These are phyloP conservation scores for Fusarium sp. DNA, from an alignment of 2,329 filamentous ascomycete genomes.

Conservation along the genomic window DNA sequence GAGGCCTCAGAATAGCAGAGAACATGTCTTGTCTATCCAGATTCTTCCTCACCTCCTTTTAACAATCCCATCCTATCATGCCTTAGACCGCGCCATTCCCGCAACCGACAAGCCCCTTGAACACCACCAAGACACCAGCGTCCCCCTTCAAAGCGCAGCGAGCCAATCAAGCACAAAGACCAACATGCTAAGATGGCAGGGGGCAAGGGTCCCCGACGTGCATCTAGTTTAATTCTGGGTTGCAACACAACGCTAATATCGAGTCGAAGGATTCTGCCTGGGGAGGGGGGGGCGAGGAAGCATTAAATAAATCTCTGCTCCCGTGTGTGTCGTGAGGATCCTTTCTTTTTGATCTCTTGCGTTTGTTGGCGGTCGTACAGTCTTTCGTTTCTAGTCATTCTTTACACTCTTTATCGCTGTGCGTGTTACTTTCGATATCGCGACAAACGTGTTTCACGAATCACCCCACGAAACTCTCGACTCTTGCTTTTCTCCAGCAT, in stretches of 20 bases:
- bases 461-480: not conserved
- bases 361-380: not conserved
- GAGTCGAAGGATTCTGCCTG: not conserved
- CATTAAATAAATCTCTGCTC: constrained; percentile 19
- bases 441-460: not conserved
- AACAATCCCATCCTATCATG: not conserved
- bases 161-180: constrained; percentile 22
- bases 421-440: not conserved
- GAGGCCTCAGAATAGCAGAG: not conserved
- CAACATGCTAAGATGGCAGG: constrained; percentile 17
- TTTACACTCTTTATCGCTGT: constrained; percentile 11
- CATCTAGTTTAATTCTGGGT: not conserved
- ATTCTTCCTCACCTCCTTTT: not conserved
- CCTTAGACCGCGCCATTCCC: constrained; percentile 17
- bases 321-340: not conserved
- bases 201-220: constrained; percentile 13
- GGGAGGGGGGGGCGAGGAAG: not conserved
- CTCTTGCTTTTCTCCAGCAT: not conserved
- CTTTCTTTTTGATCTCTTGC: constrained; percentile 2
- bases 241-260: not conserved
- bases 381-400: constrained; percentile 14
- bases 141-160: constrained; percentile 8
- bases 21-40: too few relatives aligned
- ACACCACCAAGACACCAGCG: constrained; percentile 1
- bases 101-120: constrained; percentile 13